Evolutionary conservation across 805 yeast species (phyloP), one percentile per base, ranked within the genome.

Genomic region (Candida vaughaniae): DNA sequence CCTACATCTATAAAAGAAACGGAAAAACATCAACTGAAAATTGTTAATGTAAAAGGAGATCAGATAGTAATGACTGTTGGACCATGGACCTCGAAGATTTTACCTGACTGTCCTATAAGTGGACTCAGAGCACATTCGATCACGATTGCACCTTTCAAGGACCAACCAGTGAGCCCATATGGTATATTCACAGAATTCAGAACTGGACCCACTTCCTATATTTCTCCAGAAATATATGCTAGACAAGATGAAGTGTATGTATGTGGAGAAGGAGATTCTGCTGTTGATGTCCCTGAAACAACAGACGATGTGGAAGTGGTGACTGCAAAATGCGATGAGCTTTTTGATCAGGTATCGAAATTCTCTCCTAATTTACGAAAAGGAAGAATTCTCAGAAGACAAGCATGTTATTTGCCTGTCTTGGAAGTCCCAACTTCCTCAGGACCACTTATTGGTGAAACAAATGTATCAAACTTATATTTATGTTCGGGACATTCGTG

Each of bases 121-220:
- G 97, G 97, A 4, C 68, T 91, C 45, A 74, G 97, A 49, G 98
- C 98, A 1, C 98, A 93, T 63, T 87, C 96, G 18, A 90, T 91
- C 54, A 89, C 96, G 1, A 77, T 93, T 37, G 78, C 86, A 30
- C 97, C 98, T 3, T 75, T 80, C 39, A 71, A 75, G 37, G 83
- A 79, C 30, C 75, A 74, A 19, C 64, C 69, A 16, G 95, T 90
- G n/a, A 76, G 91, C 3, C 96, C 98, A 3, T 88, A 80, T 58
- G 98, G 98, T 5, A 81, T 93, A 27, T 93, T 91, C 66, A 88
- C 98, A 5, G 98, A 93, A 60, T 70, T 91, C 43, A 81, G 81
- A 53, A 67, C 86, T n/a, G 77, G 75, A n/a, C 67, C 73, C 16
- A 69, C 69, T 29, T 73, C 79, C 30, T 85, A 81, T 60, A 90